Base-by-base conservation (phyloP, 208 protist genomes). In the Crithidia expoeki region DNA sequence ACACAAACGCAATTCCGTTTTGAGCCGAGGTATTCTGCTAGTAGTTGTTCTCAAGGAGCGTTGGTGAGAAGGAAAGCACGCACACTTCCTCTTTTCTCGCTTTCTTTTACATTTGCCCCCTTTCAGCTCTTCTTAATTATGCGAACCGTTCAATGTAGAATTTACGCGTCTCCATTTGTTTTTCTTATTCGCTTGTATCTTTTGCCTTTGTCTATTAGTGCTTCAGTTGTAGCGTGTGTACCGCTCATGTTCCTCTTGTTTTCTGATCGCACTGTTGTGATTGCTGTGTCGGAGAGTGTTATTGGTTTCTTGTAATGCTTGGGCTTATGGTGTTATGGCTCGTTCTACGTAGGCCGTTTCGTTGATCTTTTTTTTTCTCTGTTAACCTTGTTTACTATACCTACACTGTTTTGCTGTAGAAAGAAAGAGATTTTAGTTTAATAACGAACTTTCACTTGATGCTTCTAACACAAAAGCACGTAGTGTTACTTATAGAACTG, bases 101-200 rank as follows among this genome's bases (percentile, higher is more conserved):
- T 47, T 47, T 4, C 5, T 47, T 19, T 21, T n/a, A 9, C n/a
- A 5, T 47, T 47, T 47, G 12, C 14, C 16, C 16, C 14, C n/a
- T 47, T 47, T 17, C 4, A 47, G 36, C 36, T n/a, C n/a, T n/a
- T n/a, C n/a, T n/a, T n/a, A 42, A 12, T 42, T 6, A 6, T 42
- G 36, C 36, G 42, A 47, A 47, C 16, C 42, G 42, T 47, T 47
- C 42, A 47, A 17, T 47, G 42, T 47, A 47, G 16, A 47, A 21
- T 47, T 47, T 47, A 47, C 14, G 42, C 42, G 42, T 47, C 42
- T 47, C n/a, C 42, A 47, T n/a, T 53, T 53, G 57, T 51, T 25
- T 23, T 46, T 42, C 19, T 25, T 40, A 52, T 47, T 53, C 28
- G 16, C 4, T 6, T 19, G 17, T 23, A 23, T 50, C 49, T 53